Conservation (phyloP, 106 monocot genomes). For the Narthecium ossifragum region DNA sequence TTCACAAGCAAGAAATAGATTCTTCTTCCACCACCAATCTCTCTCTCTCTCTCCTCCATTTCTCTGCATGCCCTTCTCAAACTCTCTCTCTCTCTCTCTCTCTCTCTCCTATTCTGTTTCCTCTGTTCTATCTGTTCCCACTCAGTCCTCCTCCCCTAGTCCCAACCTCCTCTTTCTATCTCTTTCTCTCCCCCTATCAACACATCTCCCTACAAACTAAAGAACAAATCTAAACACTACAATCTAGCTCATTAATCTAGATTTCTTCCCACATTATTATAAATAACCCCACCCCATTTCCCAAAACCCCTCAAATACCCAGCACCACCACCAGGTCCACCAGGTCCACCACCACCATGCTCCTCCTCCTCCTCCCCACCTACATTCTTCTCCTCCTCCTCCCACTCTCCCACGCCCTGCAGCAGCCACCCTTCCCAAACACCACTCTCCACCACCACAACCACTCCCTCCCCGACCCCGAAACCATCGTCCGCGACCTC, state of each 20-base stretch:
- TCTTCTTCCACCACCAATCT: background rate
- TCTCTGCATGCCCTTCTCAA: background rate
- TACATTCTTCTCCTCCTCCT: constrained; percentile 15
- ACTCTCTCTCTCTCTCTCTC: background rate
- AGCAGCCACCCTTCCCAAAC: constrained; percentile 7
- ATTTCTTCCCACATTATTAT: background rate
- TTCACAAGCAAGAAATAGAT: too few relatives aligned
- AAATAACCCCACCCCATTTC: background rate
- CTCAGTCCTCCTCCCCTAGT: too few relatives aligned
- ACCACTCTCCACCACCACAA: constrained; percentile 5
- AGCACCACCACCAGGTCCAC: background rate
- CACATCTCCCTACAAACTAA: background rate
- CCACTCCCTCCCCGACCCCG: constrained; percentile 16
- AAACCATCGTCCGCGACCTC: constrained; percentile 10
- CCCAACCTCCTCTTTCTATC: background rate
- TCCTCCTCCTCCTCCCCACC: background rate
- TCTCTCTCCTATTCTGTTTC: background rate
- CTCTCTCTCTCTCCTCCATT: background rate
- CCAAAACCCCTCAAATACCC: background rate
- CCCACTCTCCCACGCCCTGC: background rate
- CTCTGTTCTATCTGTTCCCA: too few relatives aligned
- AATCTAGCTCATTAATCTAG: too few relatives aligned
- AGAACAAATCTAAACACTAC: too few relatives aligned
- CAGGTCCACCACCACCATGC: background rate
- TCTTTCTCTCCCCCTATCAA: background rate